Percentiles rank a stretch among this genome's conserved stretches.
These are phyloP conservation scores for Thyridium curvatum DNA, from an alignment of 2,329 filamentous ascomycete genomes.

Conservation along the genomic window DNA sequence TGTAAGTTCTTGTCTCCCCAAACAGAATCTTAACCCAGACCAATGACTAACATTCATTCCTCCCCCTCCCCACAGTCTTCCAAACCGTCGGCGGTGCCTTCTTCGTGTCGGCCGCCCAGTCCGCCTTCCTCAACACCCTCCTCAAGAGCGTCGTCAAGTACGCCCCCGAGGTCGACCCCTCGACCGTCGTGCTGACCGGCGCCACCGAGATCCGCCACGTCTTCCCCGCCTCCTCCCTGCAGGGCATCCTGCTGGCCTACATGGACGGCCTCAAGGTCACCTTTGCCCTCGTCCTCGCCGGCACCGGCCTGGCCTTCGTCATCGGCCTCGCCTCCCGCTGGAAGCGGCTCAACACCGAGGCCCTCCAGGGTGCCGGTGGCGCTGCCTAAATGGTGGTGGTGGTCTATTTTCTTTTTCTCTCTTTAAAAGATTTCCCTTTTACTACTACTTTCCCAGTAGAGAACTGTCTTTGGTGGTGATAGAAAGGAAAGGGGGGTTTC, in stretches of 20 bases:
- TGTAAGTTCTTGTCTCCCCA: conserved; percentile 3
- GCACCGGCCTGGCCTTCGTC: conserved; percentile 14
- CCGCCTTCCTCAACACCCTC: conserved; percentile 29
- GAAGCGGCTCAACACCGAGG: conserved; percentile 8
- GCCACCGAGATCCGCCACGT: conserved; percentile 43
- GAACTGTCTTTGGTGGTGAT: too few species aligned
- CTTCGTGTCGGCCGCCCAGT: conserved; percentile 35
- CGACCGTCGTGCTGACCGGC: conserved; percentile 23
- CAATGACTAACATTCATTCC: conserved; percentile 16
- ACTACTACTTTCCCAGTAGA: too few species aligned
- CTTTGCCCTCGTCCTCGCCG: conserved; percentile 10
- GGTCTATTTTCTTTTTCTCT: too few species aligned
- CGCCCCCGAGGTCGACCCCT: conserved; percentile 20
- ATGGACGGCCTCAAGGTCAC: conserved; percentile 33
- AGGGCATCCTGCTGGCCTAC: conserved; percentile 48
- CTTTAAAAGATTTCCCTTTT: too few species aligned
- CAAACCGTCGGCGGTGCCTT: conserved; percentile 42
- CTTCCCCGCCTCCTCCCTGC: conserved; percentile 37
- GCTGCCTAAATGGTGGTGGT: conserved; percentile 8
- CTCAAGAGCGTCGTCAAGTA: conserved; percentile 5
- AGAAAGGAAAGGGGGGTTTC: too few species aligned
- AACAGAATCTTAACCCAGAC: conserved; percentile 16
- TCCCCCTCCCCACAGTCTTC: conserved; percentile 22
- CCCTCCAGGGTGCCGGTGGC: conserved; percentile 6
- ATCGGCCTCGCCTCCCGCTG: conserved; percentile 16